Evolutionary conservation across 1,284 basidiomycete genomes (phyloP), one percentile per base, ranked within the genome.

Genomic region (Cutaneotrichosporon dermatis): DNA sequence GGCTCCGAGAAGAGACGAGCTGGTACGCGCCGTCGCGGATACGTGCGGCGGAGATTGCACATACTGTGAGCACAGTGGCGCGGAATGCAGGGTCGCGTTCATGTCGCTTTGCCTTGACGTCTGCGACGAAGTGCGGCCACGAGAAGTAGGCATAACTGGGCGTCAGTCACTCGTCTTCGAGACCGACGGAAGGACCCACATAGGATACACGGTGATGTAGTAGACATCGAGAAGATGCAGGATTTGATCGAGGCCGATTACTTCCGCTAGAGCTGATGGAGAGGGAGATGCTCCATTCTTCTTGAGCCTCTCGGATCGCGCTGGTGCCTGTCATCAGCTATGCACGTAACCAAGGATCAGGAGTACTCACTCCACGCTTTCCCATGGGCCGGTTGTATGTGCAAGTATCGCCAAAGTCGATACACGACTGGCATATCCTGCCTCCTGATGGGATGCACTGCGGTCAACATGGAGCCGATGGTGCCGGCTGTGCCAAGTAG

Each of bases 71-170:
- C 34, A 60, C 54, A 8, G 59, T 60, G 9, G 57, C 45, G 6
- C 56, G 54, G 33, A 61, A 61, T 16, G 59, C 57, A 6, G 44
- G 33, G 37, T 61, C 57, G 10, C 45, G 16, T 15, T 58, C 57
- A 51, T 64, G 43, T 25, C 55, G 44, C 25, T 54, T 43, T 34
- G 43, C 42, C 12, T 50, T n/a, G 39, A 64, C 51, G 42, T 61
- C 57, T 10, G 34, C 41, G 4, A 42, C 11, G 54, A 56, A 61
- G 13, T 58, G 51, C 4, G 54, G 49, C 62, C 62, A 64, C 6
- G 57, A 59, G 54, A 64, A 61, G 50, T 61, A 64, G 59, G 42
- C 37, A 51, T 58, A 64, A 45, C 62, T 64, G 53, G 34, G 10
- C 8, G 25, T 39, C 6, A 51, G 49, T 11, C 9, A 11, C 33